Percentiles rank a stretch among this genome's conserved stretches.
These are phyloP conservation scores for Candolleomyces aberdarensis DNA, from an alignment of 768 basidiomycete genomes.

Conservation along the genomic window DNA sequence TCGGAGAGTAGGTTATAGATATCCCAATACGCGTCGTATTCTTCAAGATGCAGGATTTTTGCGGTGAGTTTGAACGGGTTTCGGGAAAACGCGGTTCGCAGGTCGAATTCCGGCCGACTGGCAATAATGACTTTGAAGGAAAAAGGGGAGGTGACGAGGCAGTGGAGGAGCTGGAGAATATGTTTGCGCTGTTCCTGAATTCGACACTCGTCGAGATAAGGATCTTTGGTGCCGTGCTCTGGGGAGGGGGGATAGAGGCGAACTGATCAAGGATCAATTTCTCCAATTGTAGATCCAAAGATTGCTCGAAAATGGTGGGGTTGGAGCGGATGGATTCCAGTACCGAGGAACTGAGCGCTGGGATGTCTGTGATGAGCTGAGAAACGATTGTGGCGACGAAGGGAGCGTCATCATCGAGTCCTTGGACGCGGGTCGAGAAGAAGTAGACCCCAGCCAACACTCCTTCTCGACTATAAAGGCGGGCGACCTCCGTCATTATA, in stretches of 20 bases:
- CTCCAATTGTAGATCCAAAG: not conserved
- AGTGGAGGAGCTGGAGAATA: not conserved
- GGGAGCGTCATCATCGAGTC: not conserved
- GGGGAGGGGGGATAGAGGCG: not conserved
- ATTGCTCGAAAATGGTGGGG: not conserved
- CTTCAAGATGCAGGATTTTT: no score
- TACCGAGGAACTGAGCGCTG: not conserved
- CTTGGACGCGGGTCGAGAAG: not conserved
- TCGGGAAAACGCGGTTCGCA: no score
- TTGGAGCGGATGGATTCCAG: not conserved
- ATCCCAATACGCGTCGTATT: no score
- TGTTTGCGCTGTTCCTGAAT: not conserved
- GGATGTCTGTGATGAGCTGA: not conserved
- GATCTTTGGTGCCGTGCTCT: not conserved
- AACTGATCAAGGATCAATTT: not conserved
- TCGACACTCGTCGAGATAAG: conserved; percentile 10
- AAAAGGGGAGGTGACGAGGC: no score
- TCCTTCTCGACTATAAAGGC: not conserved
- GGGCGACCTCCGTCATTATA: not conserved
- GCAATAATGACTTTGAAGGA: no score
- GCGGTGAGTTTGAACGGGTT: no score
- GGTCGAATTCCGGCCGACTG: no score
- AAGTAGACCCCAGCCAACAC: not conserved
- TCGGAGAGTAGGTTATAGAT: no score
- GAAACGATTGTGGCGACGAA: not conserved